Percentiles rank a stretch among this genome's conserved stretches.
These are phyloP conservation scores for Friedmanniomyces simplex DNA, from an alignment of 495 filamentous ascomycete species.

Conservation along the genomic window DNA sequence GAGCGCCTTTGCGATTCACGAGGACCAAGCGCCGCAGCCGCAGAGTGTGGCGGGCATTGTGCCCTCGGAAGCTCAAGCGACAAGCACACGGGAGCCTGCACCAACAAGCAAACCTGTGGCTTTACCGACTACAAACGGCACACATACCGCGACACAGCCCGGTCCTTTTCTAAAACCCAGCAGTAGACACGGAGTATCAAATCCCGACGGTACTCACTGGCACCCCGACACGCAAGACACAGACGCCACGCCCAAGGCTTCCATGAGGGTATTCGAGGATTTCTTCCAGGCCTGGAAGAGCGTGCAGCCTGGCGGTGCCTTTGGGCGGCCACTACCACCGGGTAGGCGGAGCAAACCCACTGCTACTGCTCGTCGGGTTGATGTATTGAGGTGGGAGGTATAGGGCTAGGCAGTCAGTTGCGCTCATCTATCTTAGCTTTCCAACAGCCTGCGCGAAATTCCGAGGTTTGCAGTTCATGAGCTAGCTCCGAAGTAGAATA, in stretches of 20 bases:
- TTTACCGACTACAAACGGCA: neutral
- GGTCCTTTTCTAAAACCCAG: neutral
- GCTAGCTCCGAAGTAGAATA: too few relatives aligned
- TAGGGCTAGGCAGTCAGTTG: too few relatives aligned
- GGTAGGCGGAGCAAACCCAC: too few relatives aligned
- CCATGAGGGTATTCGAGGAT: neutral
- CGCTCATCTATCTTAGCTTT: too few relatives aligned
- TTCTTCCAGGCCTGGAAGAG: neutral
- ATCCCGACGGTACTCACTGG: neutral
- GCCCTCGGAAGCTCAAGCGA: too few relatives aligned
- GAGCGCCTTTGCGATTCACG: neutral
- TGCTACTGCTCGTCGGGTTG: too few relatives aligned
- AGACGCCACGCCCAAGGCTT: neutral
- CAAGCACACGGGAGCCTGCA: too few relatives aligned
- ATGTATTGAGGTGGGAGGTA: too few relatives aligned
- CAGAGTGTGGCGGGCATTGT: too few relatives aligned
- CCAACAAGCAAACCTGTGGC: neutral
- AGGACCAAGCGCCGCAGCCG: too few relatives aligned
- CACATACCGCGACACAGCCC: neutral
- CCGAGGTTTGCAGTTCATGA: too few relatives aligned
- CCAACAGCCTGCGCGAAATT: too few relatives aligned
- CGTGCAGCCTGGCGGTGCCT: conserved; percentile 3
- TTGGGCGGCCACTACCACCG: neutral
- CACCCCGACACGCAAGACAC: neutral
- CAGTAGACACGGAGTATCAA: neutral